Percentiles rank a stretch among this genome's conserved stretches.
These are phyloP conservation scores for Eutrema heterophyllum DNA, from an alignment of 345 rosid species.

Conservation along the genomic window DNA sequence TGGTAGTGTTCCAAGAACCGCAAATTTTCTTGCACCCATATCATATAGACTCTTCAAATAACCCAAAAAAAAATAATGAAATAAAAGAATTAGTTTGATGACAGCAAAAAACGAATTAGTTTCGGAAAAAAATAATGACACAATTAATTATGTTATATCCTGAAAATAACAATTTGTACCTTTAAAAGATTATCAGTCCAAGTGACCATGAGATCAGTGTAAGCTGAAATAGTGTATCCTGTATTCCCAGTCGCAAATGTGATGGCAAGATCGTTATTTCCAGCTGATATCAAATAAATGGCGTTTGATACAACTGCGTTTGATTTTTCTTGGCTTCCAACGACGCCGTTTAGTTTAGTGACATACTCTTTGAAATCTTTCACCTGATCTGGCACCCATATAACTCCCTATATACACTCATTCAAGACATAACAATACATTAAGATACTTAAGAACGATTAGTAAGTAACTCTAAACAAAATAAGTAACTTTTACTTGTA, in stretches of 20 bases:
- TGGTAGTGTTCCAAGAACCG: constrained; percentile 15
- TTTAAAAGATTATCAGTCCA: constrained; percentile 28
- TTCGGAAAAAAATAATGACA: not conserved
- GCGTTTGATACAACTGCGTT: constrained; percentile 32
- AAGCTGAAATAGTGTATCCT: constrained; percentile 18
- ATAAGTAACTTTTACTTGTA: not conserved
- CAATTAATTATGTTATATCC: not conserved
- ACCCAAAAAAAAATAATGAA: not conserved
- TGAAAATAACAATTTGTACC: constrained; percentile 17
- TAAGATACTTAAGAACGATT: not conserved
- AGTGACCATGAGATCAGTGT: constrained; percentile 36
- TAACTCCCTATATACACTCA: constrained; percentile 21
- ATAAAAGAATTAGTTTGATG: not conserved
- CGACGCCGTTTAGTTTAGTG: constrained; percentile 18
- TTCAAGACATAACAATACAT: not conserved
- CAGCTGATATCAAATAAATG: constrained; percentile 31
- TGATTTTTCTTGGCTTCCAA: constrained; percentile 33
- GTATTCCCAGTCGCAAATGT: constrained; percentile 30
- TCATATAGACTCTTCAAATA: not conserved
- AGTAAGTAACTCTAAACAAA: not conserved
- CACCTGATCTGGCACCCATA: constrained; percentile 43
- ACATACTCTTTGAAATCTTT: constrained; percentile 36
- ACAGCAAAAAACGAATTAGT: not conserved
- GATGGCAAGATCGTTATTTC: constrained; percentile 53
- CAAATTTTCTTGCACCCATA: constrained; percentile 21